phyloP scores from a whole-genome alignment of 768 basidiomycete genomes.

The Tylopilus vinaceipallidus region DNA sequence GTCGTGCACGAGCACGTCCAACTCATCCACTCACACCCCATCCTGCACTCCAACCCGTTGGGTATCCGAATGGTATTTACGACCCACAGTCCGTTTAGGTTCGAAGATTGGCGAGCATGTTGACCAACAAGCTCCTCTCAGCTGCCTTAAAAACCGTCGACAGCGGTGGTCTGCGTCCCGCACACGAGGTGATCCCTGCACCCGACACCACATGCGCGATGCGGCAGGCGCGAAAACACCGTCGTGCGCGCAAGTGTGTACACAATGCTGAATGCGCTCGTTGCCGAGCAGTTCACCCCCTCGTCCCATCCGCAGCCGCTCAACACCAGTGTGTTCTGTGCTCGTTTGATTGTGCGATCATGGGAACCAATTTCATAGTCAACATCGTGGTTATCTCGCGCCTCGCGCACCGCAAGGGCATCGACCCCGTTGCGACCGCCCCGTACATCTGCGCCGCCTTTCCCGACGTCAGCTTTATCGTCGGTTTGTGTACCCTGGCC shows the following conservation, averaged over 20 bases:
- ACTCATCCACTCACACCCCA: constrained; percentile 89
- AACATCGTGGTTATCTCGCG: constrained; percentile 90
- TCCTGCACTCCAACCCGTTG: constrained; percentile 85
- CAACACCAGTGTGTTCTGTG: constrained; percentile 56
- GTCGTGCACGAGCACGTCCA: constrained; percentile 82
- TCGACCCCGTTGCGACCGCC: constrained; percentile 91
- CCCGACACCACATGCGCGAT: not conserved
- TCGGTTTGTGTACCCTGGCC: constrained; percentile 52
- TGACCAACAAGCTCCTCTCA: constrained; percentile 93
- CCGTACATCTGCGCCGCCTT: constrained; percentile 85
- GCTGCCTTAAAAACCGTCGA: constrained; percentile 89
- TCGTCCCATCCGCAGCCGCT: constrained; percentile 39
- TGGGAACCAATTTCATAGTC: constrained; percentile 59
- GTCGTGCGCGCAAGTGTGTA: constrained; percentile 63
- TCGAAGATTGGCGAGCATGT: constrained; percentile 94
- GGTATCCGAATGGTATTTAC: constrained; percentile 92
- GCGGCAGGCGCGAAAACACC: constrained; percentile 92
- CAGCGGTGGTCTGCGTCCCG: constrained; percentile 92
- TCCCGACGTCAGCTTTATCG: constrained; percentile 83
- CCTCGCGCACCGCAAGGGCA: constrained; percentile 92
- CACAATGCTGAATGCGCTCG: constrained; percentile 92
- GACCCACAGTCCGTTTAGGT: constrained; percentile 94
- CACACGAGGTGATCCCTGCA: constrained; percentile 90
- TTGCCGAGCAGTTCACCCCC: constrained; percentile 85
- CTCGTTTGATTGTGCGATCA: too few relatives aligned